These are phyloP conservation scores for Hordeum pubiflorum DNA, from an alignment of 202 grass and related monocot species.

Conservation along the genomic window DNA sequence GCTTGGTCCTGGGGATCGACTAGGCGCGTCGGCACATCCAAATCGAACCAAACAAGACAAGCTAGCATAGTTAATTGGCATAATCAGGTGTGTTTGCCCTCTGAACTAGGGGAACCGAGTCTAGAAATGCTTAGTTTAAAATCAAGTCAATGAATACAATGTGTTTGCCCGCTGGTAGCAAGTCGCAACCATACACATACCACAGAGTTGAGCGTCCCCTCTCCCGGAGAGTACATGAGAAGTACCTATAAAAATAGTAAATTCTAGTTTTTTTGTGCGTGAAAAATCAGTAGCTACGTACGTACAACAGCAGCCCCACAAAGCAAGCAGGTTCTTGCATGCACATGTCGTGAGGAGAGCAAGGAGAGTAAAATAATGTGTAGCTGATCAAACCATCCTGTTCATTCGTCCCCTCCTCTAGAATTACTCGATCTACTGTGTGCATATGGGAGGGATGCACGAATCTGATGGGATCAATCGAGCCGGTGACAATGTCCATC, in stretches of 20 bases:
- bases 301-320: not conserved
- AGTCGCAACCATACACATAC: conserved; percentile 18
- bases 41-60: not conserved
- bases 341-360: not conserved
- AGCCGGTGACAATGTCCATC: not conserved
- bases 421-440: not conserved
- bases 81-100: too few relatives aligned
- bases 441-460: not conserved
- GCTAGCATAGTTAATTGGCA: not conserved
- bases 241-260: conserved; percentile 1
- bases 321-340: not conserved
- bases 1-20: too few relatives aligned
- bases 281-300: conserved; percentile 22
- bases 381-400: conserved; percentile 3
- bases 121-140: conserved; percentile 10
- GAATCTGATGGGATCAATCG: not conserved
- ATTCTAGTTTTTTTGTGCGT: not conserved
- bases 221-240: conserved; percentile 14
- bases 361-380: not conserved
- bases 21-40: too few relatives aligned
- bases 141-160: conserved; percentile 28
- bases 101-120: not conserved
- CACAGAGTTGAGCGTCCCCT: not conserved
- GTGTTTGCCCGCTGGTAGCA: conserved; percentile 15
- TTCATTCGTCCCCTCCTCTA: not conserved